Percentiles rank a stretch among this genome's conserved stretches.
Conservation (phyloP, 2,329 filamentous ascomycete genomes). For the Gremmenia infestans region DNA sequence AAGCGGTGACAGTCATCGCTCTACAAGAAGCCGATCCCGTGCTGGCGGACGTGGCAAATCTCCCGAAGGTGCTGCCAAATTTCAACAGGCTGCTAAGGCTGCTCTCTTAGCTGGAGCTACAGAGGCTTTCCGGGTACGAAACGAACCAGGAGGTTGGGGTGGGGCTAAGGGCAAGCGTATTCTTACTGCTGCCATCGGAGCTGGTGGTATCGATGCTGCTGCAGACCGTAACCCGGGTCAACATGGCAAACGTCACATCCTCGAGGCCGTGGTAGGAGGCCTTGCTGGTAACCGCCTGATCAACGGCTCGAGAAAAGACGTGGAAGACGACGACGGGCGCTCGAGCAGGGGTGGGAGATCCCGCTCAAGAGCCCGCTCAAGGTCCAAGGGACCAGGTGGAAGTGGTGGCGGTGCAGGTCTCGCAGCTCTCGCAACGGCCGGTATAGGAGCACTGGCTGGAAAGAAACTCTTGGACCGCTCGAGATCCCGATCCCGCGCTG, state of each 20-base stretch:
- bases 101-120: slow-evolving; percentile 85
- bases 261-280: slow-evolving; percentile 85
- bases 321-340: slow-evolving; percentile 38
- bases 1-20: slow-evolving; percentile 40
- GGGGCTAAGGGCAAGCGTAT: slow-evolving; percentile 90
- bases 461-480: slow-evolving; percentile 52
- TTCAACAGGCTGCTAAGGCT: slow-evolving; percentile 85
- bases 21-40: slow-evolving; percentile 41
- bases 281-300: slow-evolving; percentile 80
- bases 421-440: slow-evolving; percentile 59
- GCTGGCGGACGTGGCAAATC: slow-evolving; percentile 44
- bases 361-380: slow-evolving; percentile 57
- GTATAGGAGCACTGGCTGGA: slow-evolving; percentile 54
- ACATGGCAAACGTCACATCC: slow-evolving; percentile 76
- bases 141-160: slow-evolving; percentile 83
- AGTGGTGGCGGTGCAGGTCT: slow-evolving; percentile 46
- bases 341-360: slow-evolving; percentile 60
- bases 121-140: slow-evolving; percentile 86
- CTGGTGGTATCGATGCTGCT: slow-evolving; percentile 78
- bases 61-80: slow-evolving; percentile 51
- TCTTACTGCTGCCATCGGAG: slow-evolving; percentile 79
- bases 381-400: slow-evolving; percentile 37
- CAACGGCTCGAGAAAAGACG: slow-evolving; percentile 69
- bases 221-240: slow-evolving; percentile 60
- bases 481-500: slow-evolving; percentile 43